These are phyloP conservation scores for Fusarium mundagurra DNA, from an alignment of 2,329 filamentous ascomycete species.

Conservation along the genomic window DNA sequence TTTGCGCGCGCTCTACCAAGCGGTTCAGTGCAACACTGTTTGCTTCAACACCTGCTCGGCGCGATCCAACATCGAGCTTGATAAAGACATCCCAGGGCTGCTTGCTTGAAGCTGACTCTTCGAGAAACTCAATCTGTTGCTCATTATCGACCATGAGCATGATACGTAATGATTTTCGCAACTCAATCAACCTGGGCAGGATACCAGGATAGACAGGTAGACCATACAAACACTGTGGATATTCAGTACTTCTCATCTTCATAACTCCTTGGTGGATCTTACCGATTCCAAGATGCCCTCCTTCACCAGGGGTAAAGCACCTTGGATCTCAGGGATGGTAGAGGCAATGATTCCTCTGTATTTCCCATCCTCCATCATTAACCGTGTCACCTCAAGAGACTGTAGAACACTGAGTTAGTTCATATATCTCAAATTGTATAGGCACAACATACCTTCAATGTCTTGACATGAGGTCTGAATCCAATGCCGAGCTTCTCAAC, in stretches of 20 bases:
- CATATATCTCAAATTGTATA: accelerated
- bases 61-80: conserved; percentile 51
- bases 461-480: conserved; percentile 57
- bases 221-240: conserved; percentile 49
- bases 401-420: conserved; percentile 19
- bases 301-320: conserved; percentile 50
- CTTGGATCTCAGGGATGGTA: conserved; percentile 53
- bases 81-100: conserved; percentile 49
- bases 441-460: conserved; percentile 49
- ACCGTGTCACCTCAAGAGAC: conserved; percentile 49
- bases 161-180: conserved; percentile 46
- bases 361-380: conserved; percentile 53
- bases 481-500: conserved; percentile 50
- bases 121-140: conserved; percentile 46
- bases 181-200: conserved; percentile 43
- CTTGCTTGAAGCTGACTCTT: conserved; percentile 24
- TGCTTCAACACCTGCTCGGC: conserved; percentile 46
- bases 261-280: neutral
- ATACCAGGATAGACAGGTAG: conserved; percentile 51
- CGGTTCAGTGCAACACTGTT: conserved; percentile 39
- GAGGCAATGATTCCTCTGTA: conserved; percentile 53
- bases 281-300: conserved; percentile 55
- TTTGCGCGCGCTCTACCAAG: conserved; percentile 43
- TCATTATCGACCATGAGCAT: conserved; percentile 52
- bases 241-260: neutral